Evolutionary conservation across 352 stramenopile genomes (phyloP), one percentile per base, ranked within the genome.

Genomic region (Pythium sp.): DNA sequence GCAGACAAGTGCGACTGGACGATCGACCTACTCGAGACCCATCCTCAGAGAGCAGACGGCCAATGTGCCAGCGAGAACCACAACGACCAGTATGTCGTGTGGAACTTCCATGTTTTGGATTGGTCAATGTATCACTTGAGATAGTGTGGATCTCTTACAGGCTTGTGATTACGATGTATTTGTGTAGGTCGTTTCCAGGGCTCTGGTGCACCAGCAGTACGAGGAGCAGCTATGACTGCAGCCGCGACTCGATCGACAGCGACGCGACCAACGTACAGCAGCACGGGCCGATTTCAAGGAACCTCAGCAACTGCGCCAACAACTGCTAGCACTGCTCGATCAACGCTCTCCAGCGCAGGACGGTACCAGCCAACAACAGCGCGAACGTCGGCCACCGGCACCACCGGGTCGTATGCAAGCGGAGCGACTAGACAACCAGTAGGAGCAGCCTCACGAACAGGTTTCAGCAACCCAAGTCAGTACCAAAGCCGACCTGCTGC

Each of bases 101-200:
- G 38, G 14, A 30, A 7, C 5, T 55, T 38, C 24, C 8, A 36
- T 28, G 1, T 18, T 20, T 34, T 58, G 9, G 22, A 32, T 57
- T n/a, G 51, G 0, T 58, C 9, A 20, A 24, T 64, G 15, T 18
- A 41, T 43, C 7, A 2, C 22, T 58, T 43, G 20, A 60, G 26
- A 0, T 4, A 20, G 18, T 5, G 30, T 51, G 6, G 11, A 2
- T 38, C 34, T 43, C 26, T 30, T 64, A n/a, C 36, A 54, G 26
- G 49, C 15, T 1, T 53, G 14, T 6, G 7, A 28, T 28, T 43
- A 5, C 4, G 28, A 11, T 22, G n/a, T 24, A 24, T 51, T 4
- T 61, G 32, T 15, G 6, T n/a, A 70, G 65, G 46, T 30, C 65
- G 65, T n/a, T 62, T 65, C 47, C 65, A 70, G 47, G 34, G 41